Conservation (phyloP, 345 rosid genomes). For the Linum usitatissimum region DNA sequence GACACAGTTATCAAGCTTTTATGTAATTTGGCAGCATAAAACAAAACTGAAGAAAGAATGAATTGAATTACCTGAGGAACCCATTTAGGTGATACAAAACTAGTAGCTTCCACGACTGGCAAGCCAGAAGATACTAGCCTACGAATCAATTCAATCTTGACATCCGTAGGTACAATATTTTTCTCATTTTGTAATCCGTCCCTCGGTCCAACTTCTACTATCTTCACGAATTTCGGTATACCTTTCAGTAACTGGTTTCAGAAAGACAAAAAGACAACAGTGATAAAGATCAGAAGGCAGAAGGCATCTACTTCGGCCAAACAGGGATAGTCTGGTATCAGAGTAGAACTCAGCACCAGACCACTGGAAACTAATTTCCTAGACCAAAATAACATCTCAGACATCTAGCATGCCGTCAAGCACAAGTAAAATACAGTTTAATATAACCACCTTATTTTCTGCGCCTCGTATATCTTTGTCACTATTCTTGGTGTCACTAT, state of each 20-base stretch:
- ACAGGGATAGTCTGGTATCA: not conserved
- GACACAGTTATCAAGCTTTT: not conserved
- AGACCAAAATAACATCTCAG: slow-evolving; percentile 5
- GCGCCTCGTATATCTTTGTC: slow-evolving; percentile 25
- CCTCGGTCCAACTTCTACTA: slow-evolving; percentile 75
- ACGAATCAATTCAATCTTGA: slow-evolving; percentile 52
- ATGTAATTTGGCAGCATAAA: not conserved
- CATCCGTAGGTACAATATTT: slow-evolving; percentile 37
- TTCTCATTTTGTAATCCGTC: slow-evolving; percentile 69
- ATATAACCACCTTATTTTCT: slow-evolving; percentile 47
- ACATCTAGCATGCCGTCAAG: slow-evolving; percentile 1
- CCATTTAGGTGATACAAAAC: slow-evolving; percentile 83
- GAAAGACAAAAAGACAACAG: slow-evolving; percentile 12
- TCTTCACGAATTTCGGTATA: slow-evolving; percentile 51
- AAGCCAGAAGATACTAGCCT: slow-evolving; percentile 48
- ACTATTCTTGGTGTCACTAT: slow-evolving; percentile 31
- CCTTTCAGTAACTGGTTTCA: slow-evolving; percentile 35
- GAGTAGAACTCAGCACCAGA: not conserved
- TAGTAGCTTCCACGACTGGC: slow-evolving; percentile 61
- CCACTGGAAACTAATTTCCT: slow-evolving; percentile 1
- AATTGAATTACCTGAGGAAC: slow-evolving; percentile 50
- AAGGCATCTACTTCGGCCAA: not conserved
- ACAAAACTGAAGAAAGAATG: slow-evolving; percentile 6
- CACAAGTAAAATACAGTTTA: not conserved
- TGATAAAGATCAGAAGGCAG: not conserved